Evolutionary conservation across 2,329 filamentous ascomycete genomes (phyloP).

Genomic region (Calonectria honghensis): DNA sequence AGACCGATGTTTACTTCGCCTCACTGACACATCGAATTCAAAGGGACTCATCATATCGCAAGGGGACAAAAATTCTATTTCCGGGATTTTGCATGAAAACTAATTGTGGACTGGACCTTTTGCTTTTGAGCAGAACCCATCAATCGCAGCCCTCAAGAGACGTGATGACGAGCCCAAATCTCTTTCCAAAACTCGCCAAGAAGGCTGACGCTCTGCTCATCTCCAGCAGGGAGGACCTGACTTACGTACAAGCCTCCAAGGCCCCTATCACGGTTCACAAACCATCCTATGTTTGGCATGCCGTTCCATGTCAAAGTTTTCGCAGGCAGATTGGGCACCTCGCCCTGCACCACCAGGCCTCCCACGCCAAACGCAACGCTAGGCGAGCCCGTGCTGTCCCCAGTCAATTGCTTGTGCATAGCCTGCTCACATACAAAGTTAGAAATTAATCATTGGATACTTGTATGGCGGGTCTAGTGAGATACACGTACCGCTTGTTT

Average conservation of each 20-base stretch:
- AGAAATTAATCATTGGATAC: not conserved
- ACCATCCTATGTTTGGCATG: constrained; percentile 42
- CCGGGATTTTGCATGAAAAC: not conserved
- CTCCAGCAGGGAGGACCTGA: constrained; percentile 36
- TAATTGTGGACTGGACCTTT: not conserved
- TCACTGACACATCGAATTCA: not conserved
- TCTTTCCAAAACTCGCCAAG: constrained; percentile 37
- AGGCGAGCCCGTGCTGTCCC: constrained; percentile 22
- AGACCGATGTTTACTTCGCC: not conserved
- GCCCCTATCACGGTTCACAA: constrained; percentile 27
- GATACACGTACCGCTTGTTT: constrained; percentile 23
- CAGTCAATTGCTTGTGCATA: constrained; percentile 34
- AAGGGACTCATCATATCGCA: not conserved
- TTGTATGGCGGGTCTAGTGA: not conserved
- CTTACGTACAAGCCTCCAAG: constrained; percentile 34
- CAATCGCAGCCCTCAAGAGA: not conserved
- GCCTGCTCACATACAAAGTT: not conserved
- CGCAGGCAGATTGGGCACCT: constrained; percentile 33
- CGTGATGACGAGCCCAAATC: constrained; percentile 13
- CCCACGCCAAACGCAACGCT: constrained; percentile 28
- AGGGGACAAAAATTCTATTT: not conserved
- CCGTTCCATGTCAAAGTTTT: constrained; percentile 38
- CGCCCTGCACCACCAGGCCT: constrained; percentile 18
- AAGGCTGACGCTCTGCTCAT: constrained; percentile 28
- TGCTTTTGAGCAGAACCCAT: not conserved